A percentile compares a stretch with the other conserved stretches of the same genome.
These are phyloP conservation scores for Lactuca saligna DNA, from an alignment of 129 eudicot species.

Conservation along the genomic window DNA sequence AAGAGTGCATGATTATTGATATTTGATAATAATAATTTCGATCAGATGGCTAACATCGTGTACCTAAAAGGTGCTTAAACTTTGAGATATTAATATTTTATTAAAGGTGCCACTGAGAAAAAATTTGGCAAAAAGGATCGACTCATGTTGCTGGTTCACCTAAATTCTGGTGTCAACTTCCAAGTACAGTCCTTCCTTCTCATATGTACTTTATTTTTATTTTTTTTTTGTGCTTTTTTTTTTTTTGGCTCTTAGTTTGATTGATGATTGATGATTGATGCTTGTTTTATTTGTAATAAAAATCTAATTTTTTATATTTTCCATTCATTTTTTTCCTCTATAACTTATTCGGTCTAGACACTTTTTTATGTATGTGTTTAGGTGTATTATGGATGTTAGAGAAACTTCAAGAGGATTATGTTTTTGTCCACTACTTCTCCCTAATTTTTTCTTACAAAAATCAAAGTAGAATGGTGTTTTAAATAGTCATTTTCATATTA, in stretches of 20 bases:
- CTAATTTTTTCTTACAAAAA: too few relatives aligned
- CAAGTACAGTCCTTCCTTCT: slow-evolving; percentile 29
- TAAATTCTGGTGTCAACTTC: slow-evolving; percentile 32
- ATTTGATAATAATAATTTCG: slow-evolving; percentile 1
- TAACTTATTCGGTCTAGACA: not conserved
- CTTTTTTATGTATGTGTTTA: not conserved
- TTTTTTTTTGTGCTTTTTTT: not conserved
- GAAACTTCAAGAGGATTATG: not conserved
- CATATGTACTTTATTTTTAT: slow-evolving; percentile 26
- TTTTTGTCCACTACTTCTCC: not conserved
- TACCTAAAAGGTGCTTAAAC: slow-evolving; percentile 36
- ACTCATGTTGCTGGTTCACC: slow-evolving; percentile 24
- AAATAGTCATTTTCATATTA: not conserved
- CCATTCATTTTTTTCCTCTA: not conserved
- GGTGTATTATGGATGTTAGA: not conserved
- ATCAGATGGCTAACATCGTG: slow-evolving; percentile 32
- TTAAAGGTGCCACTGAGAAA: slow-evolving; percentile 30
- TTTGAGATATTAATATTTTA: slow-evolving; percentile 22
- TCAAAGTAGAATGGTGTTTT: not conserved
- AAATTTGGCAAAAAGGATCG: slow-evolving; percentile 21
- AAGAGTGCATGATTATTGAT: not conserved
- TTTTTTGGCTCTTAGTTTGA: not conserved
- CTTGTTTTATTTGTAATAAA: not conserved
- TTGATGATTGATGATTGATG: slow-evolving; percentile 16
- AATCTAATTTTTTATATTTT: not conserved